Evolutionary conservation across 345 rosid species (phyloP).

Genomic region (Populus ilicifolia): DNA sequence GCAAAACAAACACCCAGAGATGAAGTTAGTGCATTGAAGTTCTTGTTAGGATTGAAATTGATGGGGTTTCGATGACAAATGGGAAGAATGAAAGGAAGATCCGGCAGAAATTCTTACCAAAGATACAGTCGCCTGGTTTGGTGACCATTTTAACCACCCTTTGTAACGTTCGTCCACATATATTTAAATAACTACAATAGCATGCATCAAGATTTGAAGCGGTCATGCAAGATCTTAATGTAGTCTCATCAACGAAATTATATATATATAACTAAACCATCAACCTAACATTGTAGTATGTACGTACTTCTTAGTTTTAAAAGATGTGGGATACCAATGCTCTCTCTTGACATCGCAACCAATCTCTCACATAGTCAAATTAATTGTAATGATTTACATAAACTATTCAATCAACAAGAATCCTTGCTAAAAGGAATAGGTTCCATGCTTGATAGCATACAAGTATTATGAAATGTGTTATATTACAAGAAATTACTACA

Average conservation of each 20-base stretch:
- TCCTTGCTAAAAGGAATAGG: not conserved
- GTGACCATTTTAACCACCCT: constrained; percentile 60
- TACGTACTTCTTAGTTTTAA: too few relatives aligned
- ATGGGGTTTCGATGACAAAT: constrained; percentile 19
- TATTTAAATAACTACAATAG: not conserved
- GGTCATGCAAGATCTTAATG: not conserved
- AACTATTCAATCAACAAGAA: too few relatives aligned
- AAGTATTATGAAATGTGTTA: too few relatives aligned
- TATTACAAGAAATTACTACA: too few relatives aligned
- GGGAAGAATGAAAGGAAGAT: constrained; percentile 1
- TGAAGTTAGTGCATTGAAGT: not conserved
- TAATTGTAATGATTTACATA: not conserved
- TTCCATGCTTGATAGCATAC: not conserved
- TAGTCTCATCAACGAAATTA: not conserved
- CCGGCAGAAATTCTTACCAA: constrained; percentile 31
- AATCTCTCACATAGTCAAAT: too few relatives aligned
- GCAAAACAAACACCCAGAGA: not conserved
- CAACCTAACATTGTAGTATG: too few relatives aligned
- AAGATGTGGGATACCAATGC: too few relatives aligned
- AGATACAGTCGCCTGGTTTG: constrained; percentile 48
- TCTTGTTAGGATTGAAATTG: constrained; percentile 56
- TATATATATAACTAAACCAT: too few relatives aligned
- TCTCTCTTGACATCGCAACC: too few relatives aligned
- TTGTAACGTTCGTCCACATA: constrained; percentile 2
- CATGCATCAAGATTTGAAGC: not conserved